Conservation (phyloP, 2,329 filamentous ascomycete genomes). For the Lasiodiplodia hormozganensis region DNA sequence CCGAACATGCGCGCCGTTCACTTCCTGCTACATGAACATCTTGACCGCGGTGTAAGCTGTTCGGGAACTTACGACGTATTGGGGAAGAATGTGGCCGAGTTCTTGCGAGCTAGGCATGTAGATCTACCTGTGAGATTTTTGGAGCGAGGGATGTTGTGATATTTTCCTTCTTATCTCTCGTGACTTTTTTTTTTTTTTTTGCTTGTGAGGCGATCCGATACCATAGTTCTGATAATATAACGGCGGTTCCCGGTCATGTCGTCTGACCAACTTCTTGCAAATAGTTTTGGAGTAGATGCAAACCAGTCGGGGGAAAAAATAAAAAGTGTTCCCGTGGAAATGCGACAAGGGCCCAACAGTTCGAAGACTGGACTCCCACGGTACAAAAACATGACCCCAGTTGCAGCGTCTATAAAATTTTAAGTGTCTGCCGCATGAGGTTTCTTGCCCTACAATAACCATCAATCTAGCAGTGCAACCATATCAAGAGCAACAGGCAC, state of each 20-base stretch:
- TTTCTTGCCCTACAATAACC: no score
- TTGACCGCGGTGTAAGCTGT: conserved; percentile 54
- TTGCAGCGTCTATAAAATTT: no score
- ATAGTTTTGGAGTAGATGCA: neutral
- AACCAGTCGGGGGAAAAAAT: neutral
- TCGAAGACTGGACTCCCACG: neutral
- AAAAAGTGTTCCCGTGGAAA: neutral
- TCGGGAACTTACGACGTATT: conserved; percentile 54
- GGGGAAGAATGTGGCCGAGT: conserved; percentile 57
- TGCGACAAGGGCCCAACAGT: neutral
- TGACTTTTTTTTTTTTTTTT: neutral
- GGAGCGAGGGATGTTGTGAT: conserved; percentile 47
- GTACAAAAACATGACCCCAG: neutral
- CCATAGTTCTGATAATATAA: neutral
- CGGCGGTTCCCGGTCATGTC: neutral
- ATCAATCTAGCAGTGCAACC: neutral
- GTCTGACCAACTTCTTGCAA: neutral
- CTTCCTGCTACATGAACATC: conserved; percentile 55
- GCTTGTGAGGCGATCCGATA: neutral
- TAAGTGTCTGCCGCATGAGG: no score
- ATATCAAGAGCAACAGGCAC: neutral
- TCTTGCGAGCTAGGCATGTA: conserved; percentile 53
- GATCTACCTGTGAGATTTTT: conserved; percentile 55
- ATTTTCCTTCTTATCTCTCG: no score
- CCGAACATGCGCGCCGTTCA: conserved; percentile 49